Evolutionary conservation across 495 filamentous ascomycete species (phyloP).

Genomic region (Hapsidospora chrysogenum): DNA sequence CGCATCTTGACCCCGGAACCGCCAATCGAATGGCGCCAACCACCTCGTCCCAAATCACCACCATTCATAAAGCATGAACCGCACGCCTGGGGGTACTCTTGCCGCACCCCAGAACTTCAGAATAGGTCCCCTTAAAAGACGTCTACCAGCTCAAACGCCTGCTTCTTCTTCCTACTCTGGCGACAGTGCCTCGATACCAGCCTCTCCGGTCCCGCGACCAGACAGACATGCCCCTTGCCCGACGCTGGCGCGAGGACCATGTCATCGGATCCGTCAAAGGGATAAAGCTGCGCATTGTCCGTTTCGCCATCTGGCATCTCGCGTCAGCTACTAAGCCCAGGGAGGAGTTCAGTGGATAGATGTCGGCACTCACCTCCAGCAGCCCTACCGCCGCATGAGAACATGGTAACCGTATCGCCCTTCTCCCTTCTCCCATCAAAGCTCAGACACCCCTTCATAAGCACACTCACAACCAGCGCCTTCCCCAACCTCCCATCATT

Average conservation of each 20-base stretch:
- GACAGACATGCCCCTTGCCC: background rate
- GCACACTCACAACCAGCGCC: conserved; percentile 30
- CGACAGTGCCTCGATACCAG: background rate
- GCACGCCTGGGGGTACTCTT: no score
- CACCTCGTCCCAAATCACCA: no score
- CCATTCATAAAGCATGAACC: no score
- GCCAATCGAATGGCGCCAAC: no score
- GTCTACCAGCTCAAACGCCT: conserved; percentile 1
- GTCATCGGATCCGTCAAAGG: conserved; percentile 13
- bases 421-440: conserved; percentile 25
- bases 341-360: background rate
- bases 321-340: background rate
- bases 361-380: conserved; percentile 23
- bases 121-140: background rate
- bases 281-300: conserved; percentile 22
- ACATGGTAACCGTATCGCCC: conserved; percentile 31
- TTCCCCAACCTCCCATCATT: conserved; percentile 17
- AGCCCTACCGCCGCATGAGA: conserved; percentile 35
- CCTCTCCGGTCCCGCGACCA: background rate
- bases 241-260: background rate
- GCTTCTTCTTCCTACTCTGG: background rate
- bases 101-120: no score
- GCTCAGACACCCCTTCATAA: conserved; percentile 35
- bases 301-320: conserved; percentile 21
- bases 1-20: no score